Evolutionary conservation across 306 rosid species (phyloP).

Genomic region (Vigna trinervia): DNA sequence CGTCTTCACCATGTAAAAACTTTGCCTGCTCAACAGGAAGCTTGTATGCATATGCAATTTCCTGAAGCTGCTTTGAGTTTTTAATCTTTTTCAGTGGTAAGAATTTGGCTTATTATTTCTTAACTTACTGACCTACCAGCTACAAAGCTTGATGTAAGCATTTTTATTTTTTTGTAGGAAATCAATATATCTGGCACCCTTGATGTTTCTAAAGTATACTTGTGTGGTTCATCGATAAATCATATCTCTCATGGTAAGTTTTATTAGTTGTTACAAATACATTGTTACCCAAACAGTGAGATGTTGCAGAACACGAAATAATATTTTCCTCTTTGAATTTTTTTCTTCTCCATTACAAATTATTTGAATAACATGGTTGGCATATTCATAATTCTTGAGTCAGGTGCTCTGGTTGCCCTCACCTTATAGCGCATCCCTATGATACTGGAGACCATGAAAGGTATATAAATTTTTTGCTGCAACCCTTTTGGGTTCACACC

Average conservation of each 20-base stretch:
- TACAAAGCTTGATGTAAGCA: conserved; percentile 37
- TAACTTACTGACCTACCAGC: conserved; percentile 11
- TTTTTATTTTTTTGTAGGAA: conserved; percentile 41
- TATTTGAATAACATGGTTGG: conserved; percentile 48
- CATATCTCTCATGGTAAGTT: conserved; percentile 52
- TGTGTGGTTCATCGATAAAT: conserved; percentile 51
- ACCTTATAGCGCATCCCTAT: conserved; percentile 44
- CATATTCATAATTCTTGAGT: conserved; percentile 45
- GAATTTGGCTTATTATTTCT: conserved; percentile 37
- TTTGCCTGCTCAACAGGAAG: conserved; percentile 64
- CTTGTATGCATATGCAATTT: conserved; percentile 79
- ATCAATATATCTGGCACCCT: conserved; percentile 45
- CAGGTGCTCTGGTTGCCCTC: conserved; percentile 57
- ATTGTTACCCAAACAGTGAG: conserved; percentile 3
- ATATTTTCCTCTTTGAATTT: conserved; percentile 1
- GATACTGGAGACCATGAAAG: conserved; percentile 63
- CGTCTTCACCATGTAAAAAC: neutral
- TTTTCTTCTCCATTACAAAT: conserved; percentile 35
- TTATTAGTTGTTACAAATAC: conserved; percentile 17
- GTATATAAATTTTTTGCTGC: conserved; percentile 40
- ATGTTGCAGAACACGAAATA: conserved; percentile 25
- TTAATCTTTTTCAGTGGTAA: conserved; percentile 57
- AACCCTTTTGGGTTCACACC: neutral
- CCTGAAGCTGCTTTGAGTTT: conserved; percentile 60
- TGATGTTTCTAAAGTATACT: conserved; percentile 49